phyloP scores from a whole-genome alignment of 495 filamentous ascomycete species.

The Viridothelium virens region DNA sequence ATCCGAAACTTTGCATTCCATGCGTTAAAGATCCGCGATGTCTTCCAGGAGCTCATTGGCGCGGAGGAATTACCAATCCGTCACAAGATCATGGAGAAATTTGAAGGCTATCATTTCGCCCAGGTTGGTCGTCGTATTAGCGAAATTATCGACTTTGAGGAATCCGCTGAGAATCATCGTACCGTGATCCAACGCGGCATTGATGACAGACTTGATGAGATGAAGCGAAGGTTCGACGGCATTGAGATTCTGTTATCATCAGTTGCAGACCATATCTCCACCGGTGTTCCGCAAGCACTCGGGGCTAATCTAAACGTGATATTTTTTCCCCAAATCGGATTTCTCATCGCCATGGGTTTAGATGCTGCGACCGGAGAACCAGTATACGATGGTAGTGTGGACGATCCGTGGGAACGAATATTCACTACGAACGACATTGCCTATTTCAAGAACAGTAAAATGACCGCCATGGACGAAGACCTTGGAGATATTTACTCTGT shows the following conservation, averaged over 20 bases:
- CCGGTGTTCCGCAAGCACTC: constrained; percentile 53
- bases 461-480: constrained; percentile 73
- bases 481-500: constrained; percentile 78
- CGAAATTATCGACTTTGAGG: constrained; percentile 73
- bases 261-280: constrained; percentile 54
- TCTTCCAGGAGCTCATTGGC: constrained; percentile 53
- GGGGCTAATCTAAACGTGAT: constrained; percentile 64
- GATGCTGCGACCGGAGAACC: constrained; percentile 54
- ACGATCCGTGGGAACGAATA: constrained; percentile 64
- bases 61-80: constrained; percentile 49
- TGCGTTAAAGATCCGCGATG: constrained; percentile 59
- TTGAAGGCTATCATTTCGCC: constrained; percentile 45
- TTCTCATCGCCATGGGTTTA: constrained; percentile 67
- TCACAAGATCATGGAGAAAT: constrained; percentile 42
- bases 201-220: constrained; percentile 65
- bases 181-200: constrained; percentile 67
- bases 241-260: constrained; percentile 62
- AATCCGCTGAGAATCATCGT: constrained; percentile 62
- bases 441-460: constrained; percentile 83
- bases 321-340: constrained; percentile 87
- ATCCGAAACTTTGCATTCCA: constrained; percentile 55
- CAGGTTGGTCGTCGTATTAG: constrained; percentile 62
- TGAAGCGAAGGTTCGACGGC: constrained; percentile 71
- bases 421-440: constrained; percentile 64
- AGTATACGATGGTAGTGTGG: constrained; percentile 54